Percentiles rank a stretch among this genome's conserved stretches.
These are phyloP conservation scores for Zygoascus sp. DNA, from an alignment of 1,139 yeast species.

Conservation along the genomic window DNA sequence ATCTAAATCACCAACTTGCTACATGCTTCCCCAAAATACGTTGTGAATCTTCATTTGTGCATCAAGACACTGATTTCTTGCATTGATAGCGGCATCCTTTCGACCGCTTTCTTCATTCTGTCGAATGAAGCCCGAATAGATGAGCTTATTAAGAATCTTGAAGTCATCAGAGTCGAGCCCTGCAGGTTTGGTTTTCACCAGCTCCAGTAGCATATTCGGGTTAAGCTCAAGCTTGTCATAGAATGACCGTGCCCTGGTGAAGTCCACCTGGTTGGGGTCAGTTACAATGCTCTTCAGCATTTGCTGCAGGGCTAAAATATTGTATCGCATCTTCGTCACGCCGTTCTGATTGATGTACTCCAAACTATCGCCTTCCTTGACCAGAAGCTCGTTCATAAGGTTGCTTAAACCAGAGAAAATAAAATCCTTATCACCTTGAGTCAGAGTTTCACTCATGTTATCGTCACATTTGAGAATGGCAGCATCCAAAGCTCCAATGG, in stretches of 20 bases:
- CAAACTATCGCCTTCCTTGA: slow-evolving; percentile 57
- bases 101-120: slow-evolving; percentile 28
- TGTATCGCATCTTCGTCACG: slow-evolving; percentile 59
- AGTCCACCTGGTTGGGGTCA: slow-evolving; percentile 56
- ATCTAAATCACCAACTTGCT: background rate
- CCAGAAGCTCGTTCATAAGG: slow-evolving; percentile 53
- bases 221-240: slow-evolving; percentile 48
- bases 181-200: slow-evolving; percentile 20
- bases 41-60: slow-evolving; percentile 26
- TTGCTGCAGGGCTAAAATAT: slow-evolving; percentile 71
- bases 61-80: slow-evolving; percentile 23
- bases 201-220: slow-evolving; percentile 25
- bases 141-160: slow-evolving; percentile 27
- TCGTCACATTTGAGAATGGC: slow-evolving; percentile 53
- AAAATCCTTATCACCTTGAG: slow-evolving; percentile 32
- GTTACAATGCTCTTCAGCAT: slow-evolving; percentile 60
- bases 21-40: slow-evolving; percentile 21
- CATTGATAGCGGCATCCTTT: slow-evolving; percentile 27
- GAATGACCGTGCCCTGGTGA: slow-evolving; percentile 52
- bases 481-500: slow-evolving; percentile 55
- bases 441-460: slow-evolving; percentile 30
- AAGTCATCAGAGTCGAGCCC: slow-evolving; percentile 26
- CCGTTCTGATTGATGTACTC: slow-evolving; percentile 60
- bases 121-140: slow-evolving; percentile 26
- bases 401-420: slow-evolving; percentile 50